phyloP scores from a whole-genome alignment of 306 rosid genomes.

The Clitoria ternatea region DNA sequence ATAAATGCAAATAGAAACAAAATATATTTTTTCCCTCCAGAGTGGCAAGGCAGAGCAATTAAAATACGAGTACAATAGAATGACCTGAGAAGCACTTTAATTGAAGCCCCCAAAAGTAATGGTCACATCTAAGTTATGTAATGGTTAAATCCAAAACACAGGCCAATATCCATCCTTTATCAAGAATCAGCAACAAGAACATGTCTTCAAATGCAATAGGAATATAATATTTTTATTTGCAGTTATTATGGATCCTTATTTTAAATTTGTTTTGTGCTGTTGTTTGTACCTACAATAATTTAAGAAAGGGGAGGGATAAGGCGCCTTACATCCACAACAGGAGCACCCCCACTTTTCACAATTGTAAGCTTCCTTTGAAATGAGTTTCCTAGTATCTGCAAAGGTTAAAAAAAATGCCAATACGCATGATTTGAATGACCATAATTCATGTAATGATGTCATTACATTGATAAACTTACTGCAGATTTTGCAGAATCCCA shows the following conservation, averaged over 20 bases:
- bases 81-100: neutral
- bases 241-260: neutral
- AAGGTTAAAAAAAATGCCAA: neutral
- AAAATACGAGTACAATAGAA: neutral
- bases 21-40: neutral
- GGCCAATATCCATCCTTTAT: neutral
- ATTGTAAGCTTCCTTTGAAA: constrained; percentile 80
- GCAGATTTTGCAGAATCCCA: constrained; percentile 78
- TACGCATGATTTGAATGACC: constrained; percentile 2
- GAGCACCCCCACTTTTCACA: constrained; percentile 62
- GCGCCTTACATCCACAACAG: constrained; percentile 53
- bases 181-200: neutral
- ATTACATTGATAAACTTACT: constrained; percentile 40
- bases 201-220: neutral
- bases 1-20: constrained; percentile 1
- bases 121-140: neutral
- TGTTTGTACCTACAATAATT: neutral
- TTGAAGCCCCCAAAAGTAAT: neutral
- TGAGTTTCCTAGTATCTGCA: constrained; percentile 85
- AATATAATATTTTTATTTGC: too few relatives aligned
- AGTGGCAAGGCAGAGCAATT: neutral
- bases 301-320: neutral
- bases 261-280: neutral
- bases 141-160: neutral
- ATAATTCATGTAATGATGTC: neutral